phyloP scores from a whole-genome alignment of 495 filamentous ascomycete species.

The Penicillium diatomitis region DNA sequence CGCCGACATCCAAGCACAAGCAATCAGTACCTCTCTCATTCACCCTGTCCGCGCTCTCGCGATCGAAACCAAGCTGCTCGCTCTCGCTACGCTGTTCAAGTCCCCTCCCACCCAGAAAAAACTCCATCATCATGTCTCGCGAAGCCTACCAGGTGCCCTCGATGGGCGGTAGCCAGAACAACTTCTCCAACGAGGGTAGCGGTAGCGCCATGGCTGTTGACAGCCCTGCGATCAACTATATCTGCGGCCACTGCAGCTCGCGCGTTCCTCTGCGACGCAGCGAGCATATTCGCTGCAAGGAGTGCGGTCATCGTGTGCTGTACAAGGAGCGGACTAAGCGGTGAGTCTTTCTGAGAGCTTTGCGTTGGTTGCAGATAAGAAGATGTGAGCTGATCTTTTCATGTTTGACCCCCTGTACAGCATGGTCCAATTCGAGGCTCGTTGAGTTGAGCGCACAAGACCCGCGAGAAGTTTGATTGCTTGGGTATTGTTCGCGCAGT shows the following conservation, averaged over 20 bases:
- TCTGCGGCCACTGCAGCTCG: conserved; percentile 86
- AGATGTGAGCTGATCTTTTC: too few species aligned
- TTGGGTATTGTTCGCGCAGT: too few species aligned
- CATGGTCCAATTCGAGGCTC: conserved; percentile 98
- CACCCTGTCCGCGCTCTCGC: background rate
- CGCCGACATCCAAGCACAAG: conserved; percentile 1
- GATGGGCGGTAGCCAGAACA: conserved; percentile 24
- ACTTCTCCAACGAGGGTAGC: conserved; percentile 26
- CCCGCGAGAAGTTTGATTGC: too few species aligned
- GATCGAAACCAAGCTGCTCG: too few species aligned
- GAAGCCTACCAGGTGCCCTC: conserved; percentile 43
- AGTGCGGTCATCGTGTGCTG: conserved; percentile 90
- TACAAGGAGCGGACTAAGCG: conserved; percentile 98
- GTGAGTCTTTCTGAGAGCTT: conserved; percentile 38
- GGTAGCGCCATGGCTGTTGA: conserved; percentile 22
- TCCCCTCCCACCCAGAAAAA: background rate
- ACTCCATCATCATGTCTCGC: conserved; percentile 31
- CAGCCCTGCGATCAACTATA: conserved; percentile 60
- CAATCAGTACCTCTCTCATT: background rate
- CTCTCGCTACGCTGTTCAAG: too few species aligned
- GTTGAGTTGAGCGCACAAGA: conserved; percentile 34
- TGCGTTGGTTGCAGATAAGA: too few species aligned
- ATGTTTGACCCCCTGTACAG: conserved; percentile 28
- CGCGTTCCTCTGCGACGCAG: conserved; percentile 73
- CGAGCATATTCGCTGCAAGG: conserved; percentile 87